Evolutionary conservation across 73 alveolate genomes (phyloP).

Genomic region (Stentor coeruleus): DNA sequence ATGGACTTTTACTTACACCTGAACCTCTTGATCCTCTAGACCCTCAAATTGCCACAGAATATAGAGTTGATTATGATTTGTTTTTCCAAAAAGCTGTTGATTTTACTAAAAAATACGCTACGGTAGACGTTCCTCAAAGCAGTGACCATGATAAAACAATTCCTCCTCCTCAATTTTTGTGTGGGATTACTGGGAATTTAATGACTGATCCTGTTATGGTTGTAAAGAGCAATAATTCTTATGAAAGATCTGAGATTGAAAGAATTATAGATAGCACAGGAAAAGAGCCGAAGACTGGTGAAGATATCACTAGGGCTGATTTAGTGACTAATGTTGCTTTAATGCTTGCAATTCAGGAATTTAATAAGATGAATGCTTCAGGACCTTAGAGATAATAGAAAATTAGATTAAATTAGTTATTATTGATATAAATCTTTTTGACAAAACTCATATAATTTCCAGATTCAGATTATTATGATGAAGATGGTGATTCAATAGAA

Average conservation of each 20-base stretch:
- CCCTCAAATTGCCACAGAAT: constrained; percentile 42
- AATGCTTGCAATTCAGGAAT: not conserved
- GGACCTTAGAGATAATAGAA: no score
- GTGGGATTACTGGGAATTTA: not conserved
- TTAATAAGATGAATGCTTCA: not conserved
- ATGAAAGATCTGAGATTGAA: not conserved
- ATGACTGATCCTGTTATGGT: constrained; percentile 22
- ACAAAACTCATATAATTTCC: no score
- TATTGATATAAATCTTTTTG: no score
- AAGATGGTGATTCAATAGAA: no score
- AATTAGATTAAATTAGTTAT: no score
- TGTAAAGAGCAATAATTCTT: not conserved
- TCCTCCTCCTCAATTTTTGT: not conserved
- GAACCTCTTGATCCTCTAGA: constrained; percentile 43
- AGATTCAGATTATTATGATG: no score
- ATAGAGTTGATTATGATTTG: not conserved
- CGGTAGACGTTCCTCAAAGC: not conserved
- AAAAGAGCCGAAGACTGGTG: constrained; percentile 17
- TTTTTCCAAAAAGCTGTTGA: not conserved
- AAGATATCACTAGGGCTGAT: not conserved
- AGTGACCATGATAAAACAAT: not conserved
- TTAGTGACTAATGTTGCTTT: constrained; percentile 19
- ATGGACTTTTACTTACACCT: constrained; percentile 58
- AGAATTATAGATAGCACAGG: not conserved
- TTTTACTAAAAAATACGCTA: not conserved